Percentiles rank a stretch among this genome's conserved stretches.
Conservation (phyloP, 306 rosid genomes). For the Mimosa bimucronata region DNA sequence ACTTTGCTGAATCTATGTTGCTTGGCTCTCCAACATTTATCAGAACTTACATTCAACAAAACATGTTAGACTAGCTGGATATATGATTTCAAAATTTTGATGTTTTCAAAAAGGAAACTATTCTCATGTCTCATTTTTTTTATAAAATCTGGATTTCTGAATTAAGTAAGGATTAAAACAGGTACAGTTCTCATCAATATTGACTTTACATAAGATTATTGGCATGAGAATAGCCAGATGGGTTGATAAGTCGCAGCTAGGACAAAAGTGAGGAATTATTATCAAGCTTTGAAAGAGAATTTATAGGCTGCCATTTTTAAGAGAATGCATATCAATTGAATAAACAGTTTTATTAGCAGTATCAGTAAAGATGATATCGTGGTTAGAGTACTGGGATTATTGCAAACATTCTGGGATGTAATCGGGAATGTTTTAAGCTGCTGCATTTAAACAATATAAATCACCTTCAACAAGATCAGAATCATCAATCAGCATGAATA, state of each 20-base stretch:
- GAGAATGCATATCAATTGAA: not conserved
- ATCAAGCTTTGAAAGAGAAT: not conserved
- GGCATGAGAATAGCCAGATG: not conserved
- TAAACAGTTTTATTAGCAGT: not conserved
- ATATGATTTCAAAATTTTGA: too few species aligned
- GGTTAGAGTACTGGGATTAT: too few species aligned
- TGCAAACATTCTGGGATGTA: not conserved
- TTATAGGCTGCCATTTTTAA: not conserved
- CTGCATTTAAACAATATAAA: too few species aligned
- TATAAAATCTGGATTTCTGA: not conserved
- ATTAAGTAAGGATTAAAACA: not conserved
- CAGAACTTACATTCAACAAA: too few species aligned
- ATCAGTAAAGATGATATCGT: too few species aligned
- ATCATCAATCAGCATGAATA: constrained; percentile 4
- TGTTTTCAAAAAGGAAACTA: not conserved
- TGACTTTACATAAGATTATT: not conserved
- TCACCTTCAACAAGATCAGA: constrained; percentile 22
- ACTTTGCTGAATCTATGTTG: not conserved
- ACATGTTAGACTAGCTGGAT: too few species aligned
- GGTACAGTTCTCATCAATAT: not conserved
- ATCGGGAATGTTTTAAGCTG: not conserved
- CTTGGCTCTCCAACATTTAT: too few species aligned
- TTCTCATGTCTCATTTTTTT: not conserved
- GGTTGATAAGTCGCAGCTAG: not conserved
- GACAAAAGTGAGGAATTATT: not conserved